Percentiles rank a stretch among this genome's conserved stretches.
Conservation (phyloP, 768 basidiomycete species). For the Pulveroboletus sp. region DNA sequence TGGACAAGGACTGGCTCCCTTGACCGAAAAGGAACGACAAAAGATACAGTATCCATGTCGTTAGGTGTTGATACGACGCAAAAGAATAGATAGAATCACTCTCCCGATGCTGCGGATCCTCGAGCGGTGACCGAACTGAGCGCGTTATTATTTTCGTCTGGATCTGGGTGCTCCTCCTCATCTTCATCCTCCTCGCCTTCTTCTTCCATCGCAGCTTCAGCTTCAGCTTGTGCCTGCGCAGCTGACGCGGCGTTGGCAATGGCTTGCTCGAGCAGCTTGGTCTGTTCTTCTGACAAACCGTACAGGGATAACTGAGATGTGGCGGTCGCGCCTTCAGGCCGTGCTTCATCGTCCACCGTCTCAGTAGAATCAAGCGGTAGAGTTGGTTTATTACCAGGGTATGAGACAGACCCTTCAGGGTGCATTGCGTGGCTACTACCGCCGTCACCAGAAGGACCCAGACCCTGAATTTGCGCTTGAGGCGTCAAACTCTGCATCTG, state of each 20-base stretch:
- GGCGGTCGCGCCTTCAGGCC: constrained; percentile 4
- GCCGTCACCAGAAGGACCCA: background rate
- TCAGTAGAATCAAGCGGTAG: constrained; percentile 5
- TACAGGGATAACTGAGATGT: constrained; percentile 58
- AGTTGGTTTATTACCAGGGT: constrained; percentile 3
- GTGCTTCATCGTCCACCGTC: constrained; percentile 7
- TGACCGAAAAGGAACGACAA: constrained; percentile 8
- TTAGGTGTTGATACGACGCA: constrained; percentile 20
- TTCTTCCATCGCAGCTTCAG: constrained; percentile 73
- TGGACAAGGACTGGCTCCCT: constrained; percentile 10
- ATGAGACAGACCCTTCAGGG: constrained; percentile 12
- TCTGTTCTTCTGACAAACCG: constrained; percentile 72
- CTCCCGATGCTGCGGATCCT: constrained; percentile 5
- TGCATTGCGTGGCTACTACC: background rate
- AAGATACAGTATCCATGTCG: constrained; percentile 25
- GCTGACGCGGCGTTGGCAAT: constrained; percentile 73
- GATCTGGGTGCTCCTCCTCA: constrained; percentile 34
- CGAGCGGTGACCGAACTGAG: constrained; percentile 11
- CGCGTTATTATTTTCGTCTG: constrained; percentile 15
- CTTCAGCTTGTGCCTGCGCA: constrained; percentile 76
- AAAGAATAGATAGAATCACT: constrained; percentile 21
- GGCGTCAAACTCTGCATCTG: constrained; percentile 48
- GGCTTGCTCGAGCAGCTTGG: constrained; percentile 64
- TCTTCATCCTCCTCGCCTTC: constrained; percentile 55
- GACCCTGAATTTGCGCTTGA: constrained; percentile 12